Base-by-base conservation (phyloP, 2,329 filamentous ascomycete species). In the Immersiporthe knoxdaviesiana region DNA sequence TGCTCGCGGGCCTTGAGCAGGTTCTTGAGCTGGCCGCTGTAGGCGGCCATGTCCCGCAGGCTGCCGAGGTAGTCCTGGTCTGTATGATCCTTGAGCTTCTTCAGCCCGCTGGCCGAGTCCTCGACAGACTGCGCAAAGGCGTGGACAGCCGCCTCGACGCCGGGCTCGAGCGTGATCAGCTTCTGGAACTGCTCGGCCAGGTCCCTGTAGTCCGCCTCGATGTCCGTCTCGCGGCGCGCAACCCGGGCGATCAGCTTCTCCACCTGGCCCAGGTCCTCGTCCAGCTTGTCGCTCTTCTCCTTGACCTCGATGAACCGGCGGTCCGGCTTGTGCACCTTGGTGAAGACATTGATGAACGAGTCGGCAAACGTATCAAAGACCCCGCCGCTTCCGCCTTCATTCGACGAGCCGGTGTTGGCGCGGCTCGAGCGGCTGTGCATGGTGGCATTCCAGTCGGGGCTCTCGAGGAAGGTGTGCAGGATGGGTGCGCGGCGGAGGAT, bases 331-430 rank as follows among this genome's bases (percentile, higher is more conserved):
- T 98, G 92, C 1, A 97, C 91, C 80, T 98, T 99, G 62, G 92
- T 94, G 77, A 99, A 99, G 52, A 94, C 95, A 78, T 98, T 98
- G 79, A 99, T 92, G 77, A 98, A 97, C 47, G 92, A 97, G 79
- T 99, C 96, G 54, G 96, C 93, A 77, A 98, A 93, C 75, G 92
- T 94, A 78, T 99, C 96, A 75, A 99, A 96, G 58, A 98, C 93
- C 52, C 94, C 91, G 16, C 86, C 85, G 35, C 85, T 85, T 16
- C 81, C 79, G 73, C 84, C 75, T 73, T 86, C 76, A 77, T 66
- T 62, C 11, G 70, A 70, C 27, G 41, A 66, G 2, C 68, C 67
- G 18, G 68, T 84, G 71, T 89, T 87, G 37, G 85, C 87, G 61
- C 95, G 87, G 65, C 88, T 85, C 14, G 91, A 88, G 62, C 94